Base-by-base conservation (phyloP, 139 green algal genomes). In the Closterium sp. region DNA sequence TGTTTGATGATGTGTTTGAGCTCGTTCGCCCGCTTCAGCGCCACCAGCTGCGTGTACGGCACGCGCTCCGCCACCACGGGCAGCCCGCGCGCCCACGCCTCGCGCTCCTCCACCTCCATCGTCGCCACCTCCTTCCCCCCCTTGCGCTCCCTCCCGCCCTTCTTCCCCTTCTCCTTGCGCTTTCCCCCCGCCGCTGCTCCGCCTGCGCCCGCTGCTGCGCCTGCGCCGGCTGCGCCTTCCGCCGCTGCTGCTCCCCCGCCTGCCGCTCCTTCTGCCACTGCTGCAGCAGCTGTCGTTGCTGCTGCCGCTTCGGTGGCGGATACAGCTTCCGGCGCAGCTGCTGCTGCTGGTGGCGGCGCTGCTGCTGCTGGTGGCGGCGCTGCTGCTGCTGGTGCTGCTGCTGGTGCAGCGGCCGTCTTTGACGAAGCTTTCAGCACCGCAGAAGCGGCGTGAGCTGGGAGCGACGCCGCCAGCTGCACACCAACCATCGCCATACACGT, bases 1-100 rank as follows among this genome's bases (percentile, higher is more conserved):
- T 88, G 85, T 23, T 88, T 88, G 85, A 88, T 55, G 85, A 88
- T 88, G 85, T 88, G 32, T 30, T 55, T 43, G n/a, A 88, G 32
- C 33, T n/a, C 33, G 9, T 33, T 33, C 1, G 31, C 8, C 8
- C 9, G 12, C 30, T 43, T 55, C 85, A 88, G 85, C 85, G 33
- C 32, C 85, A 88, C 30, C 85, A 88, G n/a, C 30, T 88, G 30
- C 85, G 85, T 32, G 85, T 88, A 88, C 85, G 85, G 31, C 32
- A 88, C 32, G 30, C 85, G 30, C 85, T 88, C 85, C 33, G 19
- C 9, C 85, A 88, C 85, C 30, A 55, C 85, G 32, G 85, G 85
- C 8, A 88, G 85, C 6, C 85, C 85, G 31, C 31, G 31, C 30
- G 33, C 85, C 85, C 85, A 88, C 34, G 30, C 85, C 32, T 43